Evolutionary conservation across 371 early-diverging fungal genomes (phyloP).

Genomic region (Rhizopus delemar): DNA sequence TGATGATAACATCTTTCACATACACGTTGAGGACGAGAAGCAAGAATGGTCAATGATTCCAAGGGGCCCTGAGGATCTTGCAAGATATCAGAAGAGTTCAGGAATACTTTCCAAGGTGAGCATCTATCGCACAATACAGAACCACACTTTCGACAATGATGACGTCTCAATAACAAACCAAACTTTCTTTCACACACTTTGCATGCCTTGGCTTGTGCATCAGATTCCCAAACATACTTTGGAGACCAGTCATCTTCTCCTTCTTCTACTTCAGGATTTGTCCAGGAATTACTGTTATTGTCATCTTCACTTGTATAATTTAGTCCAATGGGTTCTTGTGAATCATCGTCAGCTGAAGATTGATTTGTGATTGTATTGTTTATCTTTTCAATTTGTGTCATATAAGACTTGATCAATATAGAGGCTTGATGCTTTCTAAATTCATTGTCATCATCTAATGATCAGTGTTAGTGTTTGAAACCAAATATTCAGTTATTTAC

Average conservation of each 20-base stretch:
- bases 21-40: slow-evolving; percentile 49
- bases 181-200: slow-evolving; percentile 62
- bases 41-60: slow-evolving; percentile 22
- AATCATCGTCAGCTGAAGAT: slow-evolving; percentile 15
- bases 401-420: slow-evolving; percentile 17
- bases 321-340: background rate
- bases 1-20: slow-evolving; percentile 48
- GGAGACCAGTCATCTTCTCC: background rate
- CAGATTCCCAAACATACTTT: slow-evolving; percentile 64
- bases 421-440: slow-evolving; percentile 26
- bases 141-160: slow-evolving; percentile 83
- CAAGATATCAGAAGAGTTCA: slow-evolving; percentile 47
- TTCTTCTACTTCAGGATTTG: background rate
- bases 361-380: slow-evolving; percentile 14
- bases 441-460: slow-evolving; percentile 22
- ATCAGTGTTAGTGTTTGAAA: background rate
- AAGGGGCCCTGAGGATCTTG: slow-evolving; percentile 41
- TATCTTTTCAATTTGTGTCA: slow-evolving; percentile 19
- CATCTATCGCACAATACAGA: slow-evolving; percentile 72
- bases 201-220: slow-evolving; percentile 60
- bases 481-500: background rate
- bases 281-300: slow-evolving; percentile 2
- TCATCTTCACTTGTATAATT: background rate
- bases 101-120: slow-evolving; percentile 50
- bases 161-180: slow-evolving; percentile 64